phyloP scores from a whole-genome alignment of 2,329 filamentous ascomycete genomes.

The Aspergillus piperis region DNA sequence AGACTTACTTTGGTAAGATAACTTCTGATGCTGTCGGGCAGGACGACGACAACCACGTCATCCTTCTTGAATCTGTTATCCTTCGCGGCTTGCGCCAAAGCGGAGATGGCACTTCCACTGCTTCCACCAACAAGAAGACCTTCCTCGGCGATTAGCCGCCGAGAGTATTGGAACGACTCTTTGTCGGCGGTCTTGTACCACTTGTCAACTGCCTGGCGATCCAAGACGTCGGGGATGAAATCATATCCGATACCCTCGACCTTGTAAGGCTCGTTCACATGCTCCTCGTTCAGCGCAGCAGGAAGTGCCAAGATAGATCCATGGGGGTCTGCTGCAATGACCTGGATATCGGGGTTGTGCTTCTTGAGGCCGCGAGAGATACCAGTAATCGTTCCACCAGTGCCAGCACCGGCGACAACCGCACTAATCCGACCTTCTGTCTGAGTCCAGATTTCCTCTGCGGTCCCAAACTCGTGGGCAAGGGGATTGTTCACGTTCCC shows the following conservation, averaged over 20 bases:
- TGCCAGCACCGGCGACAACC: slow-evolving; percentile 88
- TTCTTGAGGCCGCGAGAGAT: slow-evolving; percentile 82
- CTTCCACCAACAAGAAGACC: slow-evolving; percentile 91
- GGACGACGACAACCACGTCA: slow-evolving; percentile 84
- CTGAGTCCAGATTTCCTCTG: slow-evolving; percentile 94
- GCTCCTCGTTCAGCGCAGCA: slow-evolving; percentile 73
- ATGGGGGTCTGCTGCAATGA: slow-evolving; percentile 88
- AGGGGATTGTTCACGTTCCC: slow-evolving; percentile 86
- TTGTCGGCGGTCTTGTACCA: slow-evolving; percentile 99
- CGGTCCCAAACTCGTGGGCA: slow-evolving; percentile 91
- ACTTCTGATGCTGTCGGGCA: slow-evolving; percentile 95
- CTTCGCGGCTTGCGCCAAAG: slow-evolving; percentile 72
- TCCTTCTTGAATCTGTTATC: slow-evolving; percentile 77
- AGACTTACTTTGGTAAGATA: slow-evolving; percentile 79
- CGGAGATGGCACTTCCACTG: slow-evolving; percentile 87
- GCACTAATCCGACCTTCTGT: slow-evolving; percentile 79
- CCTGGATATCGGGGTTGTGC: slow-evolving; percentile 80
- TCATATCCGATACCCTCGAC: slow-evolving; percentile 99
- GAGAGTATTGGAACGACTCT: slow-evolving; percentile 87
- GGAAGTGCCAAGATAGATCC: slow-evolving; percentile 90
- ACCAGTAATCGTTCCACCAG: slow-evolving; percentile 92
- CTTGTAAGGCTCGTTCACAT: slow-evolving; percentile 85
- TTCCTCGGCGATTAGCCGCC: slow-evolving; percentile 89
- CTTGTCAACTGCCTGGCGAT: slow-evolving; percentile 76
- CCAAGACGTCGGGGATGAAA: slow-evolving; percentile 92